A percentile compares a stretch with the other conserved stretches of the same genome.
Evolutionary conservation across 805 yeast genomes (phyloP).

Genomic region (Wickerhamomyces ciferrii): DNA sequence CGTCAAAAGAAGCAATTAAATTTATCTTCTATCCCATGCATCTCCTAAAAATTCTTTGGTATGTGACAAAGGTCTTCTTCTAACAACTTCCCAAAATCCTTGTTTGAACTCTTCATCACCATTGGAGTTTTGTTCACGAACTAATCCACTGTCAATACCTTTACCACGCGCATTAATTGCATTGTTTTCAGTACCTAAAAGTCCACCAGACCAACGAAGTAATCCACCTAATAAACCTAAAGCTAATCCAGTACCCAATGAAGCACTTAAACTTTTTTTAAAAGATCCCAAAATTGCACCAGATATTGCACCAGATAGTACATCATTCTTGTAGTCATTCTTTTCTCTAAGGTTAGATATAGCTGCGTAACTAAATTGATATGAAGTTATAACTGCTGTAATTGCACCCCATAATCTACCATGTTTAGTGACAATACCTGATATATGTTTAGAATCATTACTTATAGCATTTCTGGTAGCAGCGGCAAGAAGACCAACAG

Average conservation of each 20-base stretch:
- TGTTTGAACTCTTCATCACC: conserved; percentile 32
- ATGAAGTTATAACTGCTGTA: conserved; percentile 48
- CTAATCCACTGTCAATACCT: conserved; percentile 24
- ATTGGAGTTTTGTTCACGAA: conserved; percentile 4
- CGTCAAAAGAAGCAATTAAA: background rate
- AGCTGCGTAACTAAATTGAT: conserved; percentile 34
- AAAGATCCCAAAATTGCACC: conserved; percentile 36
- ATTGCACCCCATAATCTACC: conserved; percentile 31
- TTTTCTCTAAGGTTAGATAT: conserved; percentile 56
- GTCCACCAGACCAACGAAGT: conserved; percentile 45
- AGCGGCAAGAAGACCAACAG: conserved; percentile 44
- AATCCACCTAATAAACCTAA: conserved; percentile 40
- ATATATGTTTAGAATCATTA: conserved; percentile 33
- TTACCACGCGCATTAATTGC: conserved; percentile 19
- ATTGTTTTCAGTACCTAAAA: conserved; percentile 30
- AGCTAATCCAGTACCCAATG: conserved; percentile 41
- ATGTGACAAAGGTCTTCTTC: conserved; percentile 78
- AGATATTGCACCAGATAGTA: conserved; percentile 41
- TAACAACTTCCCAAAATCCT: conserved; percentile 75
- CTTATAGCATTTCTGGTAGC: conserved; percentile 40
- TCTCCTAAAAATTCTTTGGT: conserved; percentile 69
- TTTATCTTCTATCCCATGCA: conserved; percentile 8
- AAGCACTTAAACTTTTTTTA: conserved; percentile 30
- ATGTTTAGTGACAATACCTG: conserved; percentile 24
- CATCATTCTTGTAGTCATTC: conserved; percentile 58